Evolutionary conservation across 2,329 filamentous ascomycete genomes (phyloP), one percentile per base, ranked within the genome.

Genomic region (Aspergillus brunneoviolaceus): DNA sequence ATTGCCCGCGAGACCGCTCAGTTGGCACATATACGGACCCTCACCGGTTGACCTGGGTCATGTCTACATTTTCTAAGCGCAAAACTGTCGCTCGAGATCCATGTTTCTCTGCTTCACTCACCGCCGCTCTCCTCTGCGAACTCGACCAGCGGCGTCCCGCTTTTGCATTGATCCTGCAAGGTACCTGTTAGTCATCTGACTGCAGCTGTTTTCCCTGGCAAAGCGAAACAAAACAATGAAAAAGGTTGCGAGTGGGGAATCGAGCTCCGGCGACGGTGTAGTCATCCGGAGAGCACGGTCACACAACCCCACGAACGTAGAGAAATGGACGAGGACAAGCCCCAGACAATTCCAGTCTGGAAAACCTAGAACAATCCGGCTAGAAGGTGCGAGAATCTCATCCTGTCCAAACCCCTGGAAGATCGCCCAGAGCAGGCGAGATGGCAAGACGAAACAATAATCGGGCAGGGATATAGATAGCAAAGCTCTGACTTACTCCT

Each of bases 141-240:
- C 50, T 90, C 80, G 4, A 92, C 89, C 51, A 92, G 77, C 6
- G 90, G 84, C 4, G 89, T 91, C 6, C 89, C 89, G 5, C 88
- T 88, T 73, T 91, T 91, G 76, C 89, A 92, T 68, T 91, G 89
- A 68, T 92, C 89, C 86, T 90, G 66, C 52, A 51, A 29, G 49
- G 62, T 70, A 67, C 31, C 54, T 33, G 62, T 74, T 69, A 76
- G 71, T 60, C 29, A 63, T 48, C 16, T 35, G 54, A 42, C 16
- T 16, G 39, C 39, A 7, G 16, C 14, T 16, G 39, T n/a, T 5
- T 42, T 42, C 11, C 6, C 12, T 42, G 16, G 14, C 6, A 42
- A 42, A 7, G 16, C 27, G 27, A 27, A 7, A 23, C 23, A 23
- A 23, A 23, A 23, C 23, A 23, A 21, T 21, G 21, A 21, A 42